Evolutionary conservation across 192 early-diverging fungal species (phyloP).

Genomic region (Geosiphon pyriformis): DNA sequence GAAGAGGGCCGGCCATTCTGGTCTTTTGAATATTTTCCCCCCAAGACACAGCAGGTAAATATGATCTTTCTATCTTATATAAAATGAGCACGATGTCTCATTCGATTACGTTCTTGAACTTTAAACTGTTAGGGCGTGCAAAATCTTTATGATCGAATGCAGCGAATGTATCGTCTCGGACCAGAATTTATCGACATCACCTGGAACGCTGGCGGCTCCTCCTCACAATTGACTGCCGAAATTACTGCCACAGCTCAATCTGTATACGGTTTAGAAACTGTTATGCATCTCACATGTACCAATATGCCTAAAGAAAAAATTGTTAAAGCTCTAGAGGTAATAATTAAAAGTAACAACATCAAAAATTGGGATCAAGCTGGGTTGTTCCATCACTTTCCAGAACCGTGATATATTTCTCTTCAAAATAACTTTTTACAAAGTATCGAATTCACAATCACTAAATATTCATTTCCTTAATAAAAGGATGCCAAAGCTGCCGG

Average conservation of each 20-base stretch:
- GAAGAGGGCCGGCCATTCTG: conserved; percentile 51
- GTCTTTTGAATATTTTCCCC: conserved; percentile 98
- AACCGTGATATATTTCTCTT: too few species aligned
- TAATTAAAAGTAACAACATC: too few species aligned
- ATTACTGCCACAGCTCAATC: conserved; percentile 81
- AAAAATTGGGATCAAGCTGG: too few species aligned
- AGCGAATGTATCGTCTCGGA: conserved; percentile 83
- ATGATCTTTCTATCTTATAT: background rate
- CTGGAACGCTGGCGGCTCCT: conserved; percentile 93
- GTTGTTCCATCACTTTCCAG: too few species aligned
- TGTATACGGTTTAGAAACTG: conserved; percentile 85
- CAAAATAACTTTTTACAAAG: too few species aligned
- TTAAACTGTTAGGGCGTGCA: conserved; percentile 56
- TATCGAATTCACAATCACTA: too few species aligned
- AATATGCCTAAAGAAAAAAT: conserved; percentile 91
- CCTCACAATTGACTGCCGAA: conserved; percentile 85
- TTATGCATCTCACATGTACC: conserved; percentile 98
- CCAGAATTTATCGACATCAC: conserved; percentile 97
- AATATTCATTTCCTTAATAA: too few species aligned
- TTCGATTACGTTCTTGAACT: background rate
- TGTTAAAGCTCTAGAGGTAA: conserved; percentile 70
- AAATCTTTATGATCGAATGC: conserved; percentile 94
- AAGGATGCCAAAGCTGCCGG: conserved; percentile 78
- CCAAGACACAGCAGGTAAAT: conserved; percentile 82
- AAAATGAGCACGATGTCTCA: background rate